Evolutionary conservation across 768 basidiomycete genomes (phyloP), one percentile per base, ranked within the genome.

Genomic region (Lentinula aciculospora): DNA sequence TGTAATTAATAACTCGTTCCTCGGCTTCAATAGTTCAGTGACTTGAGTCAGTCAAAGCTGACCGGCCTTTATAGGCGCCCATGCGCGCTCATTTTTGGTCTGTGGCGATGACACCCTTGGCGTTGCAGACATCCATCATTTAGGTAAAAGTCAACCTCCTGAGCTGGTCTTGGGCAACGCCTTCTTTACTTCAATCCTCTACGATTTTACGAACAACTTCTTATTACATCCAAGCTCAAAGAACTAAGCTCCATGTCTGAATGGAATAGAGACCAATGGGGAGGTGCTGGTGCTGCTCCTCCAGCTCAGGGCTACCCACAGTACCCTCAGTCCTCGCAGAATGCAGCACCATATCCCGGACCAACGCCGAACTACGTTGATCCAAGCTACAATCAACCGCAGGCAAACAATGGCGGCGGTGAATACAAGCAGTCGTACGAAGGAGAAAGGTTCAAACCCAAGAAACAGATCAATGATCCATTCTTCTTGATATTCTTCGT

Each of bases 401-500:
- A 64, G n/a, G 59, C 59, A 28, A 72, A 57, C 57, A 64, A 44
- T 57, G 44, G 21, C 42, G 42, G 42, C 62, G 40, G 62, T 57
- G 61, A 63, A 40, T 65, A 63, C 57, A 67, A 65, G 46, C 76
- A 77, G 48, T 82, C 84, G 3, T 85, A 80, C 65, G 79, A 82
- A 46, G 78, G 79, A 27, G 83, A 79, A n/a, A 72, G 86, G 21
- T 87, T 87, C 73, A 80, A 80, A 64, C 83, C 82, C 15, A 86
- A 84, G 73, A 87, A 81, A 64, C 78, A 73, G 59, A 71, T 90
- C 31, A 89, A 91, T 58, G 90, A 92, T 68, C 82, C 84, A 2
- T 72, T 89, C 51, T 83, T 89, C 67, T 72, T 91, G 13, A 65
- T 89, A 6, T 66, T 92, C 34, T 93, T 89, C 71, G 68, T 92